phyloP scores from a whole-genome alignment of 164 flowering plant species.

The Chimonanthus salicifolius region DNA sequence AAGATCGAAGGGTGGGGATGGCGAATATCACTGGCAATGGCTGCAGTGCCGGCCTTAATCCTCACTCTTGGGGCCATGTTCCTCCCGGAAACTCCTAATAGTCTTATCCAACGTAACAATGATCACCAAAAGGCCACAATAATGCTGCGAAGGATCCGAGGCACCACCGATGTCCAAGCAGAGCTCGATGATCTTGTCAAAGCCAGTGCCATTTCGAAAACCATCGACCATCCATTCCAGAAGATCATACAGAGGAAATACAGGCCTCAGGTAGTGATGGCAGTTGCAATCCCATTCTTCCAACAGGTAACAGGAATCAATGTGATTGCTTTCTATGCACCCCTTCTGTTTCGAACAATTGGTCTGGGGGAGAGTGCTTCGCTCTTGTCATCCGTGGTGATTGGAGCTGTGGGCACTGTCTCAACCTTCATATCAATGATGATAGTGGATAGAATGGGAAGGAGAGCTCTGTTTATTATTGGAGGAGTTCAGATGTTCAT shows the following conservation, averaged over 20 bases:
- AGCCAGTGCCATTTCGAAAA: constrained; percentile 15
- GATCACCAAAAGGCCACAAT: constrained; percentile 13
- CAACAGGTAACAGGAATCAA: constrained; percentile 29
- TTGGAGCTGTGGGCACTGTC: constrained; percentile 13
- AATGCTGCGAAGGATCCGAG: constrained; percentile 36
- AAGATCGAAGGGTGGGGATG: constrained; percentile 29
- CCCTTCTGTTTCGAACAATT: constrained; percentile 19
- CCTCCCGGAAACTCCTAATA: constrained; percentile 32
- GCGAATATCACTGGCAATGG: constrained; percentile 29
- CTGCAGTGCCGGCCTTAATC: constrained; percentile 22
- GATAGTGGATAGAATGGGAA: constrained; percentile 17
- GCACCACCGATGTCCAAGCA: constrained; percentile 41
- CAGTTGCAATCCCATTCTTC: constrained; percentile 26
- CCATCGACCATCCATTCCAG: constrained; percentile 9
- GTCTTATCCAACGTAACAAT: constrained; percentile 18
- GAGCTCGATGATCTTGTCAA: constrained; percentile 43
- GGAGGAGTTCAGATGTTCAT: constrained; percentile 27
- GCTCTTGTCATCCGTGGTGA: constrained; percentile 18
- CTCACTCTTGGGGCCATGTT: constrained; percentile 22
- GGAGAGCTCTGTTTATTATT: constrained; percentile 15
- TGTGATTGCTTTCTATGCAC: constrained; percentile 26
- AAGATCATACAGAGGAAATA: constrained; percentile 11
- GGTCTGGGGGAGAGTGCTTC: constrained; percentile 29
- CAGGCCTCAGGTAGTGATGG: constrained; percentile 26
- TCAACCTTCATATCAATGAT: constrained; percentile 20